Conservation (phyloP, 345 rosid genomes). For the Salix viminalis region DNA sequence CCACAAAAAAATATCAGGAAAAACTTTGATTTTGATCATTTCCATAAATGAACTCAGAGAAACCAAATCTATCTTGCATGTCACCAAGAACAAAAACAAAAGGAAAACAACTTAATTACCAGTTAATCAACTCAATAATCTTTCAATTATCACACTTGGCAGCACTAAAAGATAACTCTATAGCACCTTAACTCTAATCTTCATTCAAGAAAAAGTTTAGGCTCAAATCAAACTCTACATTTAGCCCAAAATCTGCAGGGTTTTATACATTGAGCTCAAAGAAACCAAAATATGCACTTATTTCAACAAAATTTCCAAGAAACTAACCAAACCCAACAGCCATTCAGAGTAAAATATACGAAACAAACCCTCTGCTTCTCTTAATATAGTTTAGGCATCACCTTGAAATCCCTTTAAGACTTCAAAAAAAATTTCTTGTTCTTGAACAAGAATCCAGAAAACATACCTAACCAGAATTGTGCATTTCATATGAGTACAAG, state of each 20-base stretch:
- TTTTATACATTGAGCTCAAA: not conserved
- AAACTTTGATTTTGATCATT: not conserved
- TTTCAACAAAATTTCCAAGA: not conserved
- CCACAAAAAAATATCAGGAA: not conserved
- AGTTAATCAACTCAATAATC: not conserved
- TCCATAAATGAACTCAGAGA: not conserved
- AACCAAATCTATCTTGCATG: not conserved
- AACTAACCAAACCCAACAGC: not conserved
- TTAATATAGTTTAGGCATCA: not conserved
- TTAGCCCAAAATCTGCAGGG: not conserved
- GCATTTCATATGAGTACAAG: not conserved
- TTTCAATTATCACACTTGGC: not conserved
- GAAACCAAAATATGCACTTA: not conserved
- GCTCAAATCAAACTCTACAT: not conserved
- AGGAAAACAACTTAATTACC: not conserved
- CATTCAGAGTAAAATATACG: not conserved
- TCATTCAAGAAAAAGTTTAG: not conserved
- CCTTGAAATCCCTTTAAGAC: not conserved
- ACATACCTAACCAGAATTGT: not conserved
- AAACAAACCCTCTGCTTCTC: not conserved
- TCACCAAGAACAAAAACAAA: not conserved
- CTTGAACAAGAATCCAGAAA: conserved; percentile 1
- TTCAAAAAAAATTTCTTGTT: not conserved
- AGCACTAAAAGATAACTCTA: not conserved
- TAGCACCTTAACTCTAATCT: not conserved